Evolutionary conservation across 2,329 filamentous ascomycete genomes (phyloP), one percentile per base, ranked within the genome.

Genomic region (Pyricularia pennisetigena): DNA sequence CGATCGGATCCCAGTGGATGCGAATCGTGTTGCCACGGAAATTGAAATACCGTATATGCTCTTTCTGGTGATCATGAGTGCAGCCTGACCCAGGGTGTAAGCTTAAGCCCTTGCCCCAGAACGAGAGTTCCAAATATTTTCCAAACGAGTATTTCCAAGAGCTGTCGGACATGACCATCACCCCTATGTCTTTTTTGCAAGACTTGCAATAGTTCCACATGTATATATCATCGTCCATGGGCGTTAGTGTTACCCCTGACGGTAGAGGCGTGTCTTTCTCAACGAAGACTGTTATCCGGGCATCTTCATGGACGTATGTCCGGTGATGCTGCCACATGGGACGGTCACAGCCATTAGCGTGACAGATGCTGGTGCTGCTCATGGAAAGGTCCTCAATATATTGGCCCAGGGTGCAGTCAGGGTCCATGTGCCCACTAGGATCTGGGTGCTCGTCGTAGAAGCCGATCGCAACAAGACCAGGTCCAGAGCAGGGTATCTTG

Each of bases 141-240:
- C 93, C 95, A 74, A 99, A 97, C 0, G 95, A 99, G 77, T 99
- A 99, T 76, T 96, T 97, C 91, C 93, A 99, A 0, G 94, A 96
- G 73, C 88, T 93, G 68, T 93, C 89, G 0, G 94, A 97, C 93
- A 99, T 97, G 35, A 90, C 89, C 72, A 92, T 91, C 65, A 94
- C 89, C 57, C 93, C 91, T 0, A 94, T 97, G 76, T 98, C 94
- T 72, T 92, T 92, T 67, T 92, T 90, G 77, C 96, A 99, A 32
- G 92, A 84, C 74, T 97, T 95, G 81, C 95, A 99, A 73, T 90
- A 93, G 72, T 93, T 98, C 96, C 96, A 99, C 93, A 99, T 97
- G 69, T 94, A 86, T 68, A 99, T 97, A 2, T 89, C 91, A 62
- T 81, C 80, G 61, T 78, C 76, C 86, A 78, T 73, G 30, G 70